Evolutionary conservation across 257 asterid genomes (phyloP).

Genomic region (Asclepias syriaca): DNA sequence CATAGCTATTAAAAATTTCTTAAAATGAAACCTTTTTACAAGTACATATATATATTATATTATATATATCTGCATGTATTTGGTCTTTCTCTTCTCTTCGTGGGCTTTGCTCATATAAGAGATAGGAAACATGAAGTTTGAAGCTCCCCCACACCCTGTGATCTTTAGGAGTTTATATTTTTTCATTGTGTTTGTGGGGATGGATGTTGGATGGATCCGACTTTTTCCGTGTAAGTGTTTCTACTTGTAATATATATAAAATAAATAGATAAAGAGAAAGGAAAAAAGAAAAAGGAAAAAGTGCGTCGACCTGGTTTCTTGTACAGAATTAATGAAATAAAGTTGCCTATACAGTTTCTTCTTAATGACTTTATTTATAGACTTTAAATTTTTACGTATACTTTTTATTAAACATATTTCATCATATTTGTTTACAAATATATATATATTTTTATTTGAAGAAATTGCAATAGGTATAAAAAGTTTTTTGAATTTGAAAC

Average conservation of each 20-base stretch:
- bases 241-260: not conserved
- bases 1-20: conserved; percentile 13
- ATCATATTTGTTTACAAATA: too few species aligned
- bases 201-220: not conserved
- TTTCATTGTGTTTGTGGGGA: not conserved
- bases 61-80: conserved; percentile 6
- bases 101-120: not conserved
- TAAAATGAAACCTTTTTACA: not conserved
- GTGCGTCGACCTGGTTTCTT: not conserved
- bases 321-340: not conserved
- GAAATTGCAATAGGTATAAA: too few species aligned
- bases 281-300: not conserved
- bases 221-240: not conserved
- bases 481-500: too few species aligned
- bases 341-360: too few species aligned
- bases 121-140: not conserved
- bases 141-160: not conserved
- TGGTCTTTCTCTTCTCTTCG: not conserved
- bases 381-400: too few species aligned
- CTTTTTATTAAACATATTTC: too few species aligned
- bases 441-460: too few species aligned
- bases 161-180: not conserved
- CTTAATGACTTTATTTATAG: too few species aligned
- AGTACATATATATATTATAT: not conserved
- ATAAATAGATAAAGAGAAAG: too few species aligned